Conservation (phyloP, 2,329 filamentous ascomycete genomes). For the Uncinocarpus reesii region DNA sequence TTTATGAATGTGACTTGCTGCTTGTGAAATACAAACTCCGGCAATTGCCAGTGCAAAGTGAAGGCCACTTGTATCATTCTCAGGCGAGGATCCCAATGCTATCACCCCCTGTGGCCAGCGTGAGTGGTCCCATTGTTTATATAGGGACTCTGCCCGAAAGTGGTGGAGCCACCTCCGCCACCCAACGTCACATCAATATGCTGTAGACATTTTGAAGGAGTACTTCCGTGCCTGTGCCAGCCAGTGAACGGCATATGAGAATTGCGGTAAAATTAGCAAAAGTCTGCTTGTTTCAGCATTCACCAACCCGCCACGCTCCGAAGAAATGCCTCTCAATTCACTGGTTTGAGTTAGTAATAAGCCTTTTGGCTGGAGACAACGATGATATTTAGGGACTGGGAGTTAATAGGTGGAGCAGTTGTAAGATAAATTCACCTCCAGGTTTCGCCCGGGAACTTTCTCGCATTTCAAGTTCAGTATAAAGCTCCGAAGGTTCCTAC, state of each 20-base stretch:
- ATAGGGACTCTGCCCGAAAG: not conserved
- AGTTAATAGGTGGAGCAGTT: constrained; percentile 9
- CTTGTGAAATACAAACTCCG: too few species aligned
- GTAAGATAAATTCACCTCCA: not conserved
- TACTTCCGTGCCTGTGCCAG: not conserved
- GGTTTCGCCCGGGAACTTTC: not conserved
- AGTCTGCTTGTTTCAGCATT: constrained; percentile 5
- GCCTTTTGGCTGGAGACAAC: constrained; percentile 9
- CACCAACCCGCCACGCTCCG: not conserved
- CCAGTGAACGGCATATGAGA: not conserved
- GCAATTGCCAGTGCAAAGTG: not conserved
- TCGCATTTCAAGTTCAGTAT: not conserved
- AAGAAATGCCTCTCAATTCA: not conserved
- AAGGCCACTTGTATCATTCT: not conserved
- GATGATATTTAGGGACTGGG: constrained; percentile 11
- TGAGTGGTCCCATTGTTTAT: not conserved
- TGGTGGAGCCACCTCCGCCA: constrained; percentile 4
- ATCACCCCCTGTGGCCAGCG: not conserved
- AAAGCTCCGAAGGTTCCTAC: not conserved
- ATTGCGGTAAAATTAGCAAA: constrained; percentile 3
- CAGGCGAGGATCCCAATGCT: not conserved
- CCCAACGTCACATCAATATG: constrained; percentile 3
- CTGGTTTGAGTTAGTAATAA: constrained; percentile 7
- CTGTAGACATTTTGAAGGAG: not conserved
- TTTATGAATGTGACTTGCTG: too few species aligned